phyloP scores from a whole-genome alignment of 139 green algal genomes.

The Haematococcus lacustris region DNA sequence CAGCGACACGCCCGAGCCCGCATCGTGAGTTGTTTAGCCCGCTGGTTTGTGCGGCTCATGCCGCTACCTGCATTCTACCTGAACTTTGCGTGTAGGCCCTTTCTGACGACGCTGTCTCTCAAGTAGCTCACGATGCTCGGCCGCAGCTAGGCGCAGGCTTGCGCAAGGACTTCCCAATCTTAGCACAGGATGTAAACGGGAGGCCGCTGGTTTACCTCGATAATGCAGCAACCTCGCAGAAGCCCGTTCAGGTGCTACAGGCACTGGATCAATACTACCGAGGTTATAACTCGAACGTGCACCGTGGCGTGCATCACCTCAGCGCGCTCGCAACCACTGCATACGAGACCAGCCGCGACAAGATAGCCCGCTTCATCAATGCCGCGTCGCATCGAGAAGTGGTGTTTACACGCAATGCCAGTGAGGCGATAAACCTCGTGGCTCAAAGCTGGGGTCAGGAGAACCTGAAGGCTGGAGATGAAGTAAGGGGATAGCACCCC shows the following conservation, averaged over 20 bases:
- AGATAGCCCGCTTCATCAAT: conserved; percentile 87
- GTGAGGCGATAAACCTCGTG: conserved; percentile 96
- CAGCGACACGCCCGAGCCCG: too few species aligned
- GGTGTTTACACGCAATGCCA: conserved; percentile 93
- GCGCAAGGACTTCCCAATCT: conserved; percentile 5
- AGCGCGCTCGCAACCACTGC: conserved; percentile 73
- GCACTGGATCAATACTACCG: conserved; percentile 80
- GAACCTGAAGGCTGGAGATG: conserved; percentile 83
- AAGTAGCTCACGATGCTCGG: too few species aligned
- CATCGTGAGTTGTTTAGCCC: too few species aligned
- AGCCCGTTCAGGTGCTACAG: conserved; percentile 65
- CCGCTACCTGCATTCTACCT: too few species aligned
- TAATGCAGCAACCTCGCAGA: conserved; percentile 95
- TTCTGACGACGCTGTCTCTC: too few species aligned
- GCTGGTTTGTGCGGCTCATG: too few species aligned
- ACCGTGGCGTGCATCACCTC: conserved; percentile 86
- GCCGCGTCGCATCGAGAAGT: conserved; percentile 73
- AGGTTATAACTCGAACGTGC: conserved; percentile 93
- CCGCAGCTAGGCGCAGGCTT: neutral
- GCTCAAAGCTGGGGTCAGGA: conserved; percentile 84
- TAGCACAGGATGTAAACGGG: conserved; percentile 65
- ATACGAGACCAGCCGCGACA: conserved; percentile 83
- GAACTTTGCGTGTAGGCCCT: too few species aligned
- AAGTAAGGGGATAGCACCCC: too few species aligned
- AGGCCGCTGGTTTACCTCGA: conserved; percentile 93